phyloP scores from a whole-genome alignment of 1,284 basidiomycete genomes.

The Tylopilus sp. region DNA sequence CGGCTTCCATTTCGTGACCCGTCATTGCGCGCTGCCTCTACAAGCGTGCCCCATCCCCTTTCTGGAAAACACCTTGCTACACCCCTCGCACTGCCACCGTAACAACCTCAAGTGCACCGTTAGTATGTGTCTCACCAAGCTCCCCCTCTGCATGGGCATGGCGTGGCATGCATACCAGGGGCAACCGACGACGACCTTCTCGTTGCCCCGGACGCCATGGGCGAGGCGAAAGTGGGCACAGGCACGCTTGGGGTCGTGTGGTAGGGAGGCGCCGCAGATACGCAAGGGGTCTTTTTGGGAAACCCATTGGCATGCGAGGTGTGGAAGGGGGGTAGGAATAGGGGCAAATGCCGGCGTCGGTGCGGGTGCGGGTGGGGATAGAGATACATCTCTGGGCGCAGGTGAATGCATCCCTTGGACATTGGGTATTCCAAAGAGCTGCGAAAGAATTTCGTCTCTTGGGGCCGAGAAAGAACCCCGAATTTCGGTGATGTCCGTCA shows the following conservation, averaged over 20 bases:
- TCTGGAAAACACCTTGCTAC: constrained; percentile 17
- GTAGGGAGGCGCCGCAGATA: constrained; percentile 11
- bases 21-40: neutral
- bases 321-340: neutral
- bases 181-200: constrained; percentile 11
- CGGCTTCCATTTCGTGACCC: no score
- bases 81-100: constrained; percentile 16
- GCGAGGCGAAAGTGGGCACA: constrained; percentile 16
- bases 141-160: constrained; percentile 22
- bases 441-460: constrained; percentile 21
- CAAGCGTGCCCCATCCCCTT: constrained; percentile 15
- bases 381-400: neutral
- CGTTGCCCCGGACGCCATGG: constrained; percentile 20
- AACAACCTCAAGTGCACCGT: constrained; percentile 19
- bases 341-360: neutral
- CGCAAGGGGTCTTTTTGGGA: neutral
- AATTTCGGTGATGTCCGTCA: neutral
- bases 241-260: constrained; percentile 6
- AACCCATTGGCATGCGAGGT: constrained; percentile 14
- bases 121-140: constrained; percentile 18
- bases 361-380: neutral
- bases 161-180: constrained; percentile 12
- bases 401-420: neutral
- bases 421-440: constrained; percentile 1
- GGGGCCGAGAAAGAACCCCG: neutral